Evolutionary conservation across 192 early-diverging fungal species (phyloP), one percentile per base, ranked within the genome.

Genomic region (Entophlyctis luteolus): DNA sequence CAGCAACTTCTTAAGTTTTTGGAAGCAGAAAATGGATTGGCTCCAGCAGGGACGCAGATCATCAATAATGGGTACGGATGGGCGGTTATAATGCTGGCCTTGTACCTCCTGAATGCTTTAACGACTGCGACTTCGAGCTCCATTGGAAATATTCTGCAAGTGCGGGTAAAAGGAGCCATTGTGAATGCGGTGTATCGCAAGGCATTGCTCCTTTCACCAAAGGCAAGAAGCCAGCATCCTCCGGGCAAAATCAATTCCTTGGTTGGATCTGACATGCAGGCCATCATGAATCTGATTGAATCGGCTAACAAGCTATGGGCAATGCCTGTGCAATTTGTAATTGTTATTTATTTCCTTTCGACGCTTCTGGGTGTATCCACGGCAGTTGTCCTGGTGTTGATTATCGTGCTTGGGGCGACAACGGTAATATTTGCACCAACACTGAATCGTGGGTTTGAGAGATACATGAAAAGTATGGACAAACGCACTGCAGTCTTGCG

Each of bases 171-270:
- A 0, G 59, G 16, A 16, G 45, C 45, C 29, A 14, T 62, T 18
- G 28, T 49, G n/a, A 55, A 10, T 25, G 59, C 59, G 22, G 28
- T 62, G n/a, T 62, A 62, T 35, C 25, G 42, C 29, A 62, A 62
- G 38, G 12, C 39, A 33, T 50, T 62, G 59, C 6, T 22, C 20
- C 32, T 62, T 14, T 62, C 59, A 0, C 28, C 59, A 5, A 62
- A 62, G 42, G 8, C 42, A 16, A 25, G 59, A 62, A 53, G 39
- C 39, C 8, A 58, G 18, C 36, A 32, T 34, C 23, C 23, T 35
- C 28, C 56, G 10, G 56, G 56, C 4, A 37, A 58, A n/a, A 37
- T 58, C 10, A 58, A 58, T 34, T 35, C 56, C 22, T 58, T 58
- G 4, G 56, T 58, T 35, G 56, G 56, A 4, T 37, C 56, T 4